Evolutionary conservation across 83 land plant genomes (phyloP).

Genomic region (Picea abies): DNA sequence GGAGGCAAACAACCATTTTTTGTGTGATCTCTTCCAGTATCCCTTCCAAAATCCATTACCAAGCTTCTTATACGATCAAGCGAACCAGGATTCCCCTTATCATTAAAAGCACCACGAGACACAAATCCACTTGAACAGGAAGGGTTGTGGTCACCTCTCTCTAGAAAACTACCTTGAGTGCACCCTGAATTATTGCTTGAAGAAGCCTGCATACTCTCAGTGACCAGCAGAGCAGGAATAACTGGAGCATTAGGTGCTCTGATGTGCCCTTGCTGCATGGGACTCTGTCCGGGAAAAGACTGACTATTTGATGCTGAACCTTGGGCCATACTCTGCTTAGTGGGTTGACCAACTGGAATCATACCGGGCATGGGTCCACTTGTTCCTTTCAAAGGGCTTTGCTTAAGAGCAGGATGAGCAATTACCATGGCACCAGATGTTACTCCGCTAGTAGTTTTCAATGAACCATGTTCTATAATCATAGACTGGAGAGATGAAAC

Average conservation of each 20-base stretch:
- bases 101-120: too few relatives aligned
- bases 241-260: constrained; percentile 10
- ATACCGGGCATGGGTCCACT: background rate
- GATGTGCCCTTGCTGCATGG: constrained; percentile 7
- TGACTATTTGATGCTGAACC: background rate
- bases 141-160: constrained; percentile 1
- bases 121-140: too few relatives aligned
- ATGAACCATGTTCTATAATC: background rate
- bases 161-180: constrained; percentile 6
- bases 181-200: background rate
- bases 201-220: background rate
- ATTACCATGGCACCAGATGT: background rate
- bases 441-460: background rate
- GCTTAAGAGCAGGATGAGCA: constrained; percentile 5
- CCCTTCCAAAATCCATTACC: constrained; percentile 19
- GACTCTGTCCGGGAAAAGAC: constrained; percentile 7
- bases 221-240: background rate
- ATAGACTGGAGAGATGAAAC: background rate
- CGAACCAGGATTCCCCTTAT: too few relatives aligned
- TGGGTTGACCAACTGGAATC: constrained; percentile 5
- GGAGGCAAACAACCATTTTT: background rate
- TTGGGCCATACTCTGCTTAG: background rate
- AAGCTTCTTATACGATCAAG: constrained; percentile 12
- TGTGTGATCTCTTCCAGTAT: constrained; percentile 2
- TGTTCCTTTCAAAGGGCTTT: constrained; percentile 3